Conservation (phyloP, 768 basidiomycete species). For the Lenzites betulinus region DNA sequence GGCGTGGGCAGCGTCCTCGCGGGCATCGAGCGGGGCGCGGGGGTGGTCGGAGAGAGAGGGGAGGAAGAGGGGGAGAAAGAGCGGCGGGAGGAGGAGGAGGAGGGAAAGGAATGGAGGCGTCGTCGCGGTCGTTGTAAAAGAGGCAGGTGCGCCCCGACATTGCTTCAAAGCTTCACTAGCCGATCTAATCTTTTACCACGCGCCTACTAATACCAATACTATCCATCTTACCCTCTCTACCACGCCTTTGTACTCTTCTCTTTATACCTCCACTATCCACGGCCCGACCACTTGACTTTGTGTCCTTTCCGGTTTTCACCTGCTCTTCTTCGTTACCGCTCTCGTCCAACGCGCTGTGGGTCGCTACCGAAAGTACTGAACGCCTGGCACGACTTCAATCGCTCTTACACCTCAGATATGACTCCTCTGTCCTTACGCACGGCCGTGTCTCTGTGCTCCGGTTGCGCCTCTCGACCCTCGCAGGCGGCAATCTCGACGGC, state of each 20-base stretch:
- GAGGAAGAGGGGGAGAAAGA: slow-evolving; percentile 3
- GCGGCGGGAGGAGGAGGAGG: slow-evolving; percentile 9
- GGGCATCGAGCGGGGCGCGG: slow-evolving; percentile 13
- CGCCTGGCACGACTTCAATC: too few relatives aligned
- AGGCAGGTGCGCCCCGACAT: too few relatives aligned
- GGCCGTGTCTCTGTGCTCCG: not conserved
- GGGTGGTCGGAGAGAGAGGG: not conserved
- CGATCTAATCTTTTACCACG: not conserved
- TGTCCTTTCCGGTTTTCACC: not conserved
- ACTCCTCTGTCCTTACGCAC: not conserved
- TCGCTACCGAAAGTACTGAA: too few relatives aligned
- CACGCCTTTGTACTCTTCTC: not conserved
- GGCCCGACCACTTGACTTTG: too few relatives aligned
- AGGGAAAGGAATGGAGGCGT: slow-evolving; percentile 4
- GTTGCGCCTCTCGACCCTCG: not conserved
- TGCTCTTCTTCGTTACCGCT: too few relatives aligned
- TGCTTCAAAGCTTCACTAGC: not conserved
- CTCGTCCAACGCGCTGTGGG: too few relatives aligned
- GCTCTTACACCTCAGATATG: too few relatives aligned
- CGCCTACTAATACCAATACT: not conserved
- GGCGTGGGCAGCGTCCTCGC: slow-evolving; percentile 13
- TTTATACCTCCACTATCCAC: too few relatives aligned
- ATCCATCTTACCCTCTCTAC: slow-evolving; percentile 2
- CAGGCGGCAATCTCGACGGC: not conserved
- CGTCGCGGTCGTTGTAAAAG: not conserved